Evolutionary conservation across 306 rosid species (phyloP).

Genomic region (Citrullus mucosospermus): DNA sequence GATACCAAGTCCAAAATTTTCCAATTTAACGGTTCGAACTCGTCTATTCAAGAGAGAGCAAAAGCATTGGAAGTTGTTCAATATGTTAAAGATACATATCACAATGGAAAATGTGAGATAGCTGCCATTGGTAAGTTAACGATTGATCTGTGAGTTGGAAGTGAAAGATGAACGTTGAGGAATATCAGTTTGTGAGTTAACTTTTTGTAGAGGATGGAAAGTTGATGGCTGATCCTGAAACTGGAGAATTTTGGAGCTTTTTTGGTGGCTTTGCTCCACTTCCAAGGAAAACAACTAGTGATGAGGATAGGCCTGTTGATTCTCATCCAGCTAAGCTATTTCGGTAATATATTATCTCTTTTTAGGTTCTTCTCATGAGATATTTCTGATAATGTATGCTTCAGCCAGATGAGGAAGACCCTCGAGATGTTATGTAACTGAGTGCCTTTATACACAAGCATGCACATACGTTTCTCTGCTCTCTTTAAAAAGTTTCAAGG

Average conservation of each 20-base stretch:
- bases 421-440: neutral
- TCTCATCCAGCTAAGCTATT: conserved; percentile 58
- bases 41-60: conserved; percentile 96
- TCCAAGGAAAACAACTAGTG: conserved; percentile 60
- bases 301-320: conserved; percentile 40
- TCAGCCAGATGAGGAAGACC: conserved; percentile 9
- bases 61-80: conserved; percentile 96
- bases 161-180: conserved; percentile 12
- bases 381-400: conserved; percentile 5
- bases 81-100: conserved; percentile 80
- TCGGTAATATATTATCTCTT: conserved; percentile 42
- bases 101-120: conserved; percentile 89
- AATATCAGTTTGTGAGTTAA: conserved; percentile 19
- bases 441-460: neutral
- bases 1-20: conserved; percentile 86
- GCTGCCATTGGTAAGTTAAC: conserved; percentile 80
- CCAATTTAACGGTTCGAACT: conserved; percentile 90
- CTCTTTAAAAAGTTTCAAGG: neutral
- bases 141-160: conserved; percentile 8
- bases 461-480: neutral
- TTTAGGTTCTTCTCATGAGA: neutral
- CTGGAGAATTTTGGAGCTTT: conserved; percentile 93
- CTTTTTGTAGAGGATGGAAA: conserved; percentile 83
- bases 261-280: conserved; percentile 99
- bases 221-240: conserved; percentile 92